Evolutionary conservation across 1,284 basidiomycete species (phyloP).

Genomic region (Rhodotorula sp.): DNA sequence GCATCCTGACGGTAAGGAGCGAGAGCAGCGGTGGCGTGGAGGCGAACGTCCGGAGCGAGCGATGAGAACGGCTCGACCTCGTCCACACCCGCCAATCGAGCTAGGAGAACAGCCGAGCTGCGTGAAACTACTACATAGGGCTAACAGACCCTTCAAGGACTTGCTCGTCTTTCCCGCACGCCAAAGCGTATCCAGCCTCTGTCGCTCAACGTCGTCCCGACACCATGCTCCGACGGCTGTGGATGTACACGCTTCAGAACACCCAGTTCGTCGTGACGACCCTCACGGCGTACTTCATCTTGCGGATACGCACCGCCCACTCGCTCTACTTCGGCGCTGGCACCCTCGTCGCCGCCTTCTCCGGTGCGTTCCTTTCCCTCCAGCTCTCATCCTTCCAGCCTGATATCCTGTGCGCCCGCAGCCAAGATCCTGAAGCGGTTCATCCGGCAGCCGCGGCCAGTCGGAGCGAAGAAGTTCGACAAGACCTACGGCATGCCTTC

Average conservation of each 20-base stretch:
- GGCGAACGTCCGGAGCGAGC: neutral
- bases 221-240: constrained; percentile 25
- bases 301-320: constrained; percentile 47
- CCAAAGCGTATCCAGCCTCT: neutral
- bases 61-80: neutral
- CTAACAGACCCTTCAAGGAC: no score
- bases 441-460: constrained; percentile 48
- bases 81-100: neutral
- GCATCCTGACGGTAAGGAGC: neutral
- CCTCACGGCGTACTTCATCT: constrained; percentile 41
- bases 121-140: neutral
- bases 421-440: constrained; percentile 48
- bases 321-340: constrained; percentile 46
- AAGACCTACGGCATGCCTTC: constrained; percentile 50
- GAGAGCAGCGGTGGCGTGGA: neutral
- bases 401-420: constrained; percentile 3
- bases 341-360: constrained; percentile 45
- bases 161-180: neutral
- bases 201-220: neutral
- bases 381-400: neutral
- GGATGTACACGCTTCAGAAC: constrained; percentile 31
- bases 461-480: constrained; percentile 40
- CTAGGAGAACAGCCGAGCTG: no score
- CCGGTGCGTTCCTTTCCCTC: constrained; percentile 33
- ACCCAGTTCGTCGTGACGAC: constrained; percentile 47